Evolutionary conservation across 371 early-diverging fungal genomes (phyloP).

Genomic region (Mortierella sp.): DNA sequence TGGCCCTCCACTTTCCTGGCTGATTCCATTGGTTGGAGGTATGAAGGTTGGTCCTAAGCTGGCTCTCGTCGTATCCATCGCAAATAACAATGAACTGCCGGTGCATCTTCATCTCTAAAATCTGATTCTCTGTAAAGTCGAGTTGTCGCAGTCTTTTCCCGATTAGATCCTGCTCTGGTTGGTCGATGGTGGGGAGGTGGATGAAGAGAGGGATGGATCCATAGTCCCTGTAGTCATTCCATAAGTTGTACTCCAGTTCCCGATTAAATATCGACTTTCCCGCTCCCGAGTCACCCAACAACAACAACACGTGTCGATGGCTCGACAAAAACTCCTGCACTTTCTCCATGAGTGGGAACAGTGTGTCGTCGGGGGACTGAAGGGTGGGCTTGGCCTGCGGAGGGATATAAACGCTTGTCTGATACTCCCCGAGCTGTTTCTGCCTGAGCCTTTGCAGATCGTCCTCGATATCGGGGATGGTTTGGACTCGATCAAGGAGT

Average conservation of each 20-base stretch:
- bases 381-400: constrained; percentile 7
- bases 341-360: constrained; percentile 6
- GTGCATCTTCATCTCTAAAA: not conserved
- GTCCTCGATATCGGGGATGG: not conserved
- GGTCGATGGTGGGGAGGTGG: not conserved
- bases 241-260: not conserved
- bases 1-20: not conserved
- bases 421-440: not conserved
- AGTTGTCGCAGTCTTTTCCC: not conserved
- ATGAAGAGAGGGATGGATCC: too few relatives aligned
- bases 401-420: too few relatives aligned
- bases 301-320: constrained; percentile 11
- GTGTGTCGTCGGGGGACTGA: not conserved
- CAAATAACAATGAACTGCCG: constrained; percentile 7
- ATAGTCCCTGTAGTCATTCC: not conserved
- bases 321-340: not conserved
- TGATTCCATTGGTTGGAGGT: not conserved
- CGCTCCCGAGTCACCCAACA: constrained; percentile 17
- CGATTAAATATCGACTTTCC: constrained; percentile 19
- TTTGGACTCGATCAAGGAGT: constrained; percentile 8
- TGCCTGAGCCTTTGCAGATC: not conserved
- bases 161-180: constrained; percentile 1
- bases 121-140: not conserved
- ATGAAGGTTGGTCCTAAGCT: not conserved
- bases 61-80: constrained; percentile 22